Percentiles rank a stretch among this genome's conserved stretches.
phyloP scores from a whole-genome alignment of 768 basidiomycete genomes.

The Boletus rubropictus region DNA sequence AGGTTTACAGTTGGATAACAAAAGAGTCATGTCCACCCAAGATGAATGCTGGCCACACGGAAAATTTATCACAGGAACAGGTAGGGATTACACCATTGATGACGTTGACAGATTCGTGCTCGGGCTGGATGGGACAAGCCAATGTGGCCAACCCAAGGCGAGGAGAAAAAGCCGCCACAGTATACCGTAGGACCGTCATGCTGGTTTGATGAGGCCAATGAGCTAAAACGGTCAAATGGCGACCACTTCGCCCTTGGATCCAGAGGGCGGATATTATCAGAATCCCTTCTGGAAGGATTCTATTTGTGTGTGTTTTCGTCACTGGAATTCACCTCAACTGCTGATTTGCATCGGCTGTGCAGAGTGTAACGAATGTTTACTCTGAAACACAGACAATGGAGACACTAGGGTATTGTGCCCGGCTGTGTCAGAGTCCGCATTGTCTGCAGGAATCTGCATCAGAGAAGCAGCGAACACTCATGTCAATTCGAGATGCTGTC shows the following conservation, averaged over 20 bases:
- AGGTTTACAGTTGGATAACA: neutral
- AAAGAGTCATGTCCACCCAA: too few relatives aligned
- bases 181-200: neutral
- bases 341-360: neutral
- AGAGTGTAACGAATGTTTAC: neutral
- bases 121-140: neutral
- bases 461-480: slow-evolving; percentile 1
- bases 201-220: neutral
- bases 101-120: too few relatives aligned
- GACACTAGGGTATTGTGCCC: neutral
- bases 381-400: slow-evolving; percentile 5
- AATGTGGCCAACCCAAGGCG: neutral
- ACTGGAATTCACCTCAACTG: neutral
- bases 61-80: neutral
- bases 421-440: slow-evolving; percentile 4
- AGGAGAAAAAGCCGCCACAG: neutral
- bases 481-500: slow-evolving; percentile 12
- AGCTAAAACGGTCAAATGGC: neutral
- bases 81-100: too few relatives aligned
- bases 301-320: neutral
- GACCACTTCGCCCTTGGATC: neutral
- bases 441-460: slow-evolving; percentile 3
- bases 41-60: neutral
- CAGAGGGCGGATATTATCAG: neutral
- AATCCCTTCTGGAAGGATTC: neutral